Evolutionary conservation across 306 rosid species (phyloP), one percentile per base, ranked within the genome.

Genomic region (Lotus japonicus): DNA sequence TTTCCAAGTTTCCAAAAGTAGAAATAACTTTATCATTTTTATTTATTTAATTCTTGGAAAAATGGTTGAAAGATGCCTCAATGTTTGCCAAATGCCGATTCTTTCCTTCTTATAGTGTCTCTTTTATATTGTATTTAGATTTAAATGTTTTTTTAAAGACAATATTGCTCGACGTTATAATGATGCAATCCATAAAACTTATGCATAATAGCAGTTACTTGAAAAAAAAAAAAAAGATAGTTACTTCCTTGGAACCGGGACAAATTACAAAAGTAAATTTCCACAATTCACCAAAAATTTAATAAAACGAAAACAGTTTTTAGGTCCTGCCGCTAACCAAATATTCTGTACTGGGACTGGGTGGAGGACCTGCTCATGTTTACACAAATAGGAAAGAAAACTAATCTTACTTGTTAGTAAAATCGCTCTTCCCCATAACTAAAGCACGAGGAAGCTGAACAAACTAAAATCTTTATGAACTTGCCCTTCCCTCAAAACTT

Each of bases 401-500:
- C 38, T 14, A 55, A 28, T 26, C 58, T 54, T 36, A 48, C 46
- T 54, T 61, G 73, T 71, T 60, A 71, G 76, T 39, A 48, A 78
- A 74, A 75, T 74, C 73, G 61, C 58, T 41, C 60, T 59, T 48
- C 81, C 56, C 35, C 61, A 33, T 15, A 21, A 42, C 55, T 59
- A 15, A 57, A 72, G 17, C 53, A 46, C 13, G 65, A 75, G 75
- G 83, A 54, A 71, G 72, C 75, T 45, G 60, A 70, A 41, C 64
- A 70, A 70, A 69, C 51, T 36, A 58, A 70, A 70, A 71, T 65
- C 51, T 53, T 45, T 72, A 71, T 78, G 66, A 65, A 71, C 53
- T 58, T 70, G 55, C 39, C 68, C 36, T 82, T 70, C 15, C 57
- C 66, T 64, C 64, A 57, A 54, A 16, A 62, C 70, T 64, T 77